Percentiles rank a stretch among this genome's conserved stretches.
Conservation (phyloP, 2,329 filamentous ascomycete genomes). For the Aspergillus alliaceus region DNA sequence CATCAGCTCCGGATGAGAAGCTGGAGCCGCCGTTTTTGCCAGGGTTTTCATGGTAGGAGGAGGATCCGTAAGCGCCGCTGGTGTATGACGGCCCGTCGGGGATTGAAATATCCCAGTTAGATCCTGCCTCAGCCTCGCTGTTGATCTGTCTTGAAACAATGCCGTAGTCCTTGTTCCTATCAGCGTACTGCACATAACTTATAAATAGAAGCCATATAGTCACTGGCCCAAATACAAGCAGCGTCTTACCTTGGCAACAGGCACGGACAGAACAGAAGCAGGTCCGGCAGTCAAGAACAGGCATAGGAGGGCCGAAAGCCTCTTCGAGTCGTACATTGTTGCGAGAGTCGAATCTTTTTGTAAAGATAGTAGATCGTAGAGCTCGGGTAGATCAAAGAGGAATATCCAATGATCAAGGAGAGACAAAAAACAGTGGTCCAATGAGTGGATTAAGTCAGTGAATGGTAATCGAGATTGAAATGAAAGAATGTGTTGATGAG, state of each 20-base stretch:
- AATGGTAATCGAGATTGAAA: background rate
- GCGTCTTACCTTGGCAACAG: constrained; percentile 22
- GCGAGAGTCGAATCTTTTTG: background rate
- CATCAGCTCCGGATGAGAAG: constrained; percentile 3
- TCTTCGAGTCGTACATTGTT: constrained; percentile 28
- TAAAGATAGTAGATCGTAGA: background rate
- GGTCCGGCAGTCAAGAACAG: constrained; percentile 30
- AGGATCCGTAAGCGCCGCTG: background rate
- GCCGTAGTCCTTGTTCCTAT: constrained; percentile 1
- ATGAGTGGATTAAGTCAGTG: constrained; percentile 5
- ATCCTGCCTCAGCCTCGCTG: constrained; percentile 14
- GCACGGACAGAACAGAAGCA: constrained; percentile 28
- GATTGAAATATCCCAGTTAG: constrained; percentile 14
- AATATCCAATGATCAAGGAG: background rate
- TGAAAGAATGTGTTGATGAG: constrained; percentile 8
- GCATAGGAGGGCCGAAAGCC: constrained; percentile 30
- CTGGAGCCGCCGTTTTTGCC: background rate
- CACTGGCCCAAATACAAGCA: background rate
- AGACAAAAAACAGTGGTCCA: background rate
- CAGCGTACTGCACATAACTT: constrained; percentile 4
- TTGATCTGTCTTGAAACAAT: constrained; percentile 6
- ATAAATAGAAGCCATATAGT: background rate
- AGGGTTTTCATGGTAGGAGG: background rate
- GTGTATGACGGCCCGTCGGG: constrained; percentile 18
- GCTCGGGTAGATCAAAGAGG: background rate